Base-by-base conservation (phyloP, 2,329 filamentous ascomycete species). In the Aspergillus tubingensis region DNA sequence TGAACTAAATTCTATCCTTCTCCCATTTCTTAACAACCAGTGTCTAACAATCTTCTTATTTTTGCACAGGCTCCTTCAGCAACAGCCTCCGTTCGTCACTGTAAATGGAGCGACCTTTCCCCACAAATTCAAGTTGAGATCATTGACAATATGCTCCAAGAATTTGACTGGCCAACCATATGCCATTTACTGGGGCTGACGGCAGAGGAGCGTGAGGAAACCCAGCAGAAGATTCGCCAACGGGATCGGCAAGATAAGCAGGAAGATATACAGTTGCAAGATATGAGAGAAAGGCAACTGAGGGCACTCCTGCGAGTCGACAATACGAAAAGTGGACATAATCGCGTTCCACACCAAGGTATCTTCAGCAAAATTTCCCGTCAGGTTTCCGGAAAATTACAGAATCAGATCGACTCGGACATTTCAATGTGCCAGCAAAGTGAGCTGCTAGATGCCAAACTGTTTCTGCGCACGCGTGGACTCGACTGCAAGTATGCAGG, bases 211-310 rank as follows among this genome's bases (percentile, higher is more conserved):
- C 49, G 65, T 21, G 54, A 54, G 13, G 60, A 68, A 6, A 54
- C 73, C n/a, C 50, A 59, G 5, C 32, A 62, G 15, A 57, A 64
- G 44, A 53, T 71, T 8, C 6, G 21, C 10, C 52, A 57, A 23
- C 67, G 70, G n/a, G 65, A 71, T 8, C 57, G 66, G 30, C 74
- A 77, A 44, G 58, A 70, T 2, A 53, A 65, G 27, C 56, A 60
- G 7, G 77, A 79, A 60, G 69, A 75, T 44, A 17, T 21, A 15
- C 47, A 62, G 7, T 56, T 79, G 43, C 49, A 60, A 25, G 54
- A 65, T n/a, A 79, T 79, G 76, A 66, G 72, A 51, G 60, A 32
- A 8, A 74, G 72, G 48, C 77, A 79, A 58, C 64, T 76, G 30
- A 62, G 51, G 1, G 66, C 61, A 8, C 64, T 79, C 19, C 58